These are phyloP conservation scores for Darksidea phi DNA, from an alignment of 495 filamentous ascomycete genomes.

Conservation along the genomic window DNA sequence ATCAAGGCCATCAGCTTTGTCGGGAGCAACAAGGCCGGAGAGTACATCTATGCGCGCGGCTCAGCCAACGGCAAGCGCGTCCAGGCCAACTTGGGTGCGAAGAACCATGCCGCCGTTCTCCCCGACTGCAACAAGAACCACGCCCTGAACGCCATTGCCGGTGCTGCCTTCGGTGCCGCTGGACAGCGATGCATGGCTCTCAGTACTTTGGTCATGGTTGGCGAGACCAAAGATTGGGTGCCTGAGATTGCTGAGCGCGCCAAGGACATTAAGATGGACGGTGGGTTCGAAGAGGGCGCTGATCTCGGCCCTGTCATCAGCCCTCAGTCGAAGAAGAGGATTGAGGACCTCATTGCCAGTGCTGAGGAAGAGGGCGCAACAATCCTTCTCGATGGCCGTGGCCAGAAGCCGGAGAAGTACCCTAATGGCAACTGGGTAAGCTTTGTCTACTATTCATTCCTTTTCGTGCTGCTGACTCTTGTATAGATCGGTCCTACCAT, in stretches of 20 bases:
- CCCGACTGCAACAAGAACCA: constrained; percentile 99
- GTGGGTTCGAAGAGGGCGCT: constrained; percentile 89
- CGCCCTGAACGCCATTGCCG: constrained; percentile 87
- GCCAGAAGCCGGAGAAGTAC: constrained; percentile 85
- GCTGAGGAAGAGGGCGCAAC: constrained; percentile 93
- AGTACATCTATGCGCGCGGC: constrained; percentile 90
- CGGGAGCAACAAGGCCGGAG: constrained; percentile 91
- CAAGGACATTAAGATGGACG: constrained; percentile 85
- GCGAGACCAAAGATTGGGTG: constrained; percentile 91
- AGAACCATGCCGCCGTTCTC: constrained; percentile 95
- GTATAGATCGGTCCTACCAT: constrained; percentile 80
- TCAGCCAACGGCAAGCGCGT: constrained; percentile 90
- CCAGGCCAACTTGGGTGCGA: constrained; percentile 97
- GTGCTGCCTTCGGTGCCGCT: constrained; percentile 94
- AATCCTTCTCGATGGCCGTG: constrained; percentile 89
- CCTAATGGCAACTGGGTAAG: constrained; percentile 92
- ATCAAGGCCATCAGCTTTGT: constrained; percentile 99
- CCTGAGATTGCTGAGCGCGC: constrained; percentile 87
- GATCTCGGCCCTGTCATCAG: constrained; percentile 97
- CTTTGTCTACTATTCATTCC: constrained; percentile 20
- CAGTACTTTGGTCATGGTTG: constrained; percentile 89
- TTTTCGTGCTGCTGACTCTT: constrained; percentile 7
- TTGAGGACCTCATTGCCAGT: constrained; percentile 82
- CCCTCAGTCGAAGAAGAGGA: constrained; percentile 85
- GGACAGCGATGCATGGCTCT: constrained; percentile 98